Evolutionary conservation across 768 basidiomycete genomes (phyloP).

Genomic region (Mycena latifolia): DNA sequence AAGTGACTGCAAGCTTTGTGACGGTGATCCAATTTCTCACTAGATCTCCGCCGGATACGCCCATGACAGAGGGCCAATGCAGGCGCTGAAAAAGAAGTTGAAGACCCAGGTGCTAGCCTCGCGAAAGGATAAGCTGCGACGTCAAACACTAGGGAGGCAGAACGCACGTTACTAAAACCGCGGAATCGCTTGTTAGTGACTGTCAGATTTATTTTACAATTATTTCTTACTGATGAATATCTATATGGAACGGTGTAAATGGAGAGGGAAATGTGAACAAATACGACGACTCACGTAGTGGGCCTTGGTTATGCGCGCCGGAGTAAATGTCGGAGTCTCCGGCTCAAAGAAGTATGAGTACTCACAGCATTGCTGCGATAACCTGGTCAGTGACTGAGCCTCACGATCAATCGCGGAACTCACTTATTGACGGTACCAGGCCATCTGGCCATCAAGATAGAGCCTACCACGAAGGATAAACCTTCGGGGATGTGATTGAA

Average conservation of each 20-base stretch:
- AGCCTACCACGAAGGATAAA: conserved; percentile 56
- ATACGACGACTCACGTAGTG: conserved; percentile 49
- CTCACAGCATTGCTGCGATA: conserved; percentile 50
- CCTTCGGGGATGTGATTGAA: conserved; percentile 22
- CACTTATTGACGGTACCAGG: conserved; percentile 59
- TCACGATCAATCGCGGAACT: conserved; percentile 12
- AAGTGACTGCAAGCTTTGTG: neutral
- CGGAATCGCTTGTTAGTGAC: neutral
- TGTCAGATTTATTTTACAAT: neutral
- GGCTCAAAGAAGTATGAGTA: conserved; percentile 2
- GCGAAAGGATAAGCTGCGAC: neutral
- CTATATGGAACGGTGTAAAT: conserved; percentile 37
- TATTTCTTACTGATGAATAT: conserved; percentile 57
- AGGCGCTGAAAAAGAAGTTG: conserved; percentile 61
- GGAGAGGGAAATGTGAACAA: neutral
- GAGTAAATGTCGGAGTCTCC: neutral
- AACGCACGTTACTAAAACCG: conserved; percentile 41
- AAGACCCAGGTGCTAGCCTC: conserved; percentile 56
- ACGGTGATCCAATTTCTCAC: conserved; percentile 18
- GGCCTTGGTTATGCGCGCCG: conserved; percentile 40
- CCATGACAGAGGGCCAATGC: conserved; percentile 60
- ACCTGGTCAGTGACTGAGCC: neutral
- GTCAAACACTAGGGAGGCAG: neutral
- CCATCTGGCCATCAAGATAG: conserved; percentile 58
- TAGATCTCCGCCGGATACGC: conserved; percentile 60